Base-by-base conservation (phyloP, 805 yeast species). In the Candida golubevii region DNA sequence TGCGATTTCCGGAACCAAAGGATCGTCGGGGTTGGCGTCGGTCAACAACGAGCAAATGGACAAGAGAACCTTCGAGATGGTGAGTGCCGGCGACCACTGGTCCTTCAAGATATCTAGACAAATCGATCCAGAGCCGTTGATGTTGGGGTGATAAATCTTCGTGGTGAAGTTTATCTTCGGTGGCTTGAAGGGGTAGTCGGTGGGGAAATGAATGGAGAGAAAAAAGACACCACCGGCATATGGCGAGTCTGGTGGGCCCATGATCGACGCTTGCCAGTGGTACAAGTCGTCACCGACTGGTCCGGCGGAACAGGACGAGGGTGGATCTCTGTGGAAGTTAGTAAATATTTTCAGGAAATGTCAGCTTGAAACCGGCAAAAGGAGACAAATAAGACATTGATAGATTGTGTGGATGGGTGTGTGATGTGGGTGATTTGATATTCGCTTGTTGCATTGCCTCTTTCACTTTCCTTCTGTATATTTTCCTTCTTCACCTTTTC, bases 211-310 rank as follows among this genome's bases (percentile, higher is more conserved):
- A 66, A 93, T 89, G 43, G 95, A 83, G 51, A 93, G 79, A 78
- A 93, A 93, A 70, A 93, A 93, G 36, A 91, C 97, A 61, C 98
- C 99, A 54, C 91, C 91, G 18, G 83, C 82, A 46, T 79, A 79
- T 51, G 83, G 93, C 38, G 97, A 87, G 71, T 93, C 98, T 56
- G 96, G 80, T 41, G 99, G 99, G 39, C 99, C 99, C 95, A 93
- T 88, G 66, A 93, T 93, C 36, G 98, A 90, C 35, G 98, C 99
- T 73, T 93, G 98, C 99, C 99, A 93, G 75, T 91, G 98, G 74
- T 85, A 93, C 63, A 91, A 75, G 68, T 91, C 99, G 59, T 93
- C 98, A 38, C 97, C 97, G 37, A 88, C 93, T 58, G 99, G 99
- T 35, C 99, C 99, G 9, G 99, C 99, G 23, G 97, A 89, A 72